phyloP scores from a whole-genome alignment of 306 rosid genomes.

The Ziziphus jujuba region DNA sequence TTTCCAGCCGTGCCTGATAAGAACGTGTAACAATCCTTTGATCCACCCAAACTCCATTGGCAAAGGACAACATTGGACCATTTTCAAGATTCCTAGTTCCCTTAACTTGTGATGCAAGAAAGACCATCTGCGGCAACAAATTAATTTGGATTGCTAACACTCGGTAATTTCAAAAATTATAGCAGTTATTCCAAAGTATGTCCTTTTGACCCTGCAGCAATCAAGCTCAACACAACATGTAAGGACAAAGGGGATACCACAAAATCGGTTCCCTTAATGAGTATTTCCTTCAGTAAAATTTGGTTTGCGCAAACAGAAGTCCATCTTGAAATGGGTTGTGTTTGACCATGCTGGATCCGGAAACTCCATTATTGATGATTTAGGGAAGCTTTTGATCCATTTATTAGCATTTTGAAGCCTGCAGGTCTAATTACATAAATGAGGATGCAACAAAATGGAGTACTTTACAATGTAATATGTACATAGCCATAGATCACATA shows the following conservation, averaged over 20 bases:
- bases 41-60: too few relatives aligned
- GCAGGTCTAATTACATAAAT: too few relatives aligned
- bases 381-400: too few relatives aligned
- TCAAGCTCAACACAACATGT: not conserved
- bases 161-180: constrained; percentile 1
- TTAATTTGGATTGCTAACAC: not conserved
- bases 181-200: not conserved
- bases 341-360: not conserved
- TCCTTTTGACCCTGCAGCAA: constrained; percentile 10
- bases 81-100: not conserved
- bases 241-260: constrained; percentile 3
- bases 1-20: too few relatives aligned
- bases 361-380: not conserved
- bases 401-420: too few relatives aligned
- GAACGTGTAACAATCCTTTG: too few relatives aligned
- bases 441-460: too few relatives aligned
- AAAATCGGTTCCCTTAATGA: not conserved
- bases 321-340: not conserved
- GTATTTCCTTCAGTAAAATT: too few relatives aligned
- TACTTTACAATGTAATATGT: too few relatives aligned
- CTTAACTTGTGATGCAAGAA: not conserved
- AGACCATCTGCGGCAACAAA: too few relatives aligned
- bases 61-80: not conserved
- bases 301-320: not conserved
- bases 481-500: too few relatives aligned